Base-by-base conservation (phyloP, 1,284 basidiomycete species). In the Leccinum solheimii region DNA sequence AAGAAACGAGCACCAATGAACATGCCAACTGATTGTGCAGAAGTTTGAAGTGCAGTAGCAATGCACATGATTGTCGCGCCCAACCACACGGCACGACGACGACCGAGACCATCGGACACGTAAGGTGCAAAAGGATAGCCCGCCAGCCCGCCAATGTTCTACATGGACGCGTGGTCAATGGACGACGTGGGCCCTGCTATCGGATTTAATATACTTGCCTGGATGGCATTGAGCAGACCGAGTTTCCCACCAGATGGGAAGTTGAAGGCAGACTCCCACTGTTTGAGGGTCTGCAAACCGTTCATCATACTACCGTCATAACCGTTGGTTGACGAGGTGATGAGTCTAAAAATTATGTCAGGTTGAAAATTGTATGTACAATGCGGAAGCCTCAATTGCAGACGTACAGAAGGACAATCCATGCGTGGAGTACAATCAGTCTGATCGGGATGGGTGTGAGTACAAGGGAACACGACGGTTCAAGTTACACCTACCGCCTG, bases 271-370 rank as follows among this genome's bases (percentile, higher is more conserved):
- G 64, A 58, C 55, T 79, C 73, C 88, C 89, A 91, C 64, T 86
- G 83, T 26, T 67, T 61, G 64, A 90, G 78, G 53, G 82, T 83
- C 71, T 91, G 89, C 52, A 91, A 79, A 70, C 86, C 87, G 73
- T 90, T 91, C 88, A 90, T 88, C 83, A 90, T 85, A 74, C 82
- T 85, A 62, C 87, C 87, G 72, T 91, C 90, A 72, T 87, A 92
- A 60, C 89, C 89, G 72, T 88, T 90, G 58, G 86, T 88, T n/a
- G 86, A 88, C 16, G 88, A 88, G 14, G 88, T 91, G 71, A 90
- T 88, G 64, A 90, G 83, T 57, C 86, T 87, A 58, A 50, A 14
- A 1, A 27, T 13, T 3, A 59, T 32, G 54, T 51, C 21, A 48
- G 14, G 45, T 19, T 19, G 43, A 64, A 65, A 56, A 61, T 55